These are phyloP conservation scores for Triglochin maritima DNA, from an alignment of 106 monocot species.

Conservation along the genomic window DNA sequence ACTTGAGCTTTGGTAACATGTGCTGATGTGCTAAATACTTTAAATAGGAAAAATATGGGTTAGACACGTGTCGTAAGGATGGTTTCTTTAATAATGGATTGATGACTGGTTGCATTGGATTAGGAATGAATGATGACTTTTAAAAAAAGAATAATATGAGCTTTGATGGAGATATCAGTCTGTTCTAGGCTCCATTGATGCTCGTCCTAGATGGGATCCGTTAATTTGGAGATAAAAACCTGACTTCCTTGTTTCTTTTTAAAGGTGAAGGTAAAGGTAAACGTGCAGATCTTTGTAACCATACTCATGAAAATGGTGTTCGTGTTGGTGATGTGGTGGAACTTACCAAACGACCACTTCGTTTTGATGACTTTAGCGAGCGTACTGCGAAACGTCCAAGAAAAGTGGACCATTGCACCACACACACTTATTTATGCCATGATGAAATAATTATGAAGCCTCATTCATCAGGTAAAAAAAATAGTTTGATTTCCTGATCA, in stretches of 20 bases:
- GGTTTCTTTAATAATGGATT: too few species aligned
- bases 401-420: not conserved
- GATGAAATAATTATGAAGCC: not conserved
- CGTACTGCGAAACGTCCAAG: constrained; percentile 1
- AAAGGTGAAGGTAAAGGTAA: not conserved
- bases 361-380: not conserved
- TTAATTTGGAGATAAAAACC: not conserved
- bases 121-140: too few species aligned
- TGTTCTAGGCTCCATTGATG: too few species aligned
- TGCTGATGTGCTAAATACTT: too few species aligned
- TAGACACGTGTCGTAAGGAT: too few species aligned
- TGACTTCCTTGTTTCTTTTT: not conserved
- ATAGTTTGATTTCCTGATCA: not conserved
- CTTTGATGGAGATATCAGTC: too few species aligned
- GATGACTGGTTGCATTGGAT: too few species aligned
- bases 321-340: not conserved
- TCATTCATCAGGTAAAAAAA: not conserved
- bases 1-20: too few species aligned
- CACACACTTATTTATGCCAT: not conserved
- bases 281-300: not conserved
- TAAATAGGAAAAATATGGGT: too few species aligned
- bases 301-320: not conserved
- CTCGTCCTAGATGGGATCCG: too few species aligned
- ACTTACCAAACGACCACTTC: not conserved
- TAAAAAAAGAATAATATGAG: too few species aligned